Evolutionary conservation across 805 yeast genomes (phyloP).

Genomic region (Tetrapisispora arboricola): DNA sequence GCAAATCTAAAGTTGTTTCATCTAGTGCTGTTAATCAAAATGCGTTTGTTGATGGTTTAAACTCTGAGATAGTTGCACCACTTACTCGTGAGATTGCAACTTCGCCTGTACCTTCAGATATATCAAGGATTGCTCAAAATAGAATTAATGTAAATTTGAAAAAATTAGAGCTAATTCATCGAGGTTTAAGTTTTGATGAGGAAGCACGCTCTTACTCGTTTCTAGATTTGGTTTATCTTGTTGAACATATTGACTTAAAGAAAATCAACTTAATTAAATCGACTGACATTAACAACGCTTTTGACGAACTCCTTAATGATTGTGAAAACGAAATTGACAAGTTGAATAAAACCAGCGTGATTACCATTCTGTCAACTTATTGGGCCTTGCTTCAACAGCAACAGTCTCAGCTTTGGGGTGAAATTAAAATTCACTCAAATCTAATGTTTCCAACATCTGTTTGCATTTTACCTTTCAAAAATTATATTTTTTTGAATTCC

Average conservation of each 20-base stretch:
- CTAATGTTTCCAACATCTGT: conserved; percentile 34
- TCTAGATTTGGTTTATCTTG: conserved; percentile 30
- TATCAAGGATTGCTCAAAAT: conserved; percentile 35
- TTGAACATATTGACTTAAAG: conserved; percentile 26
- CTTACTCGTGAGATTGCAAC: conserved; percentile 27
- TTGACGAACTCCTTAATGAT: conserved; percentile 1
- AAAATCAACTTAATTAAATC: conserved; percentile 6
- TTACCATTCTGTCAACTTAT: conserved; percentile 35
- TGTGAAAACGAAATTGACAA: neutral
- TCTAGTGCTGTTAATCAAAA: neutral
- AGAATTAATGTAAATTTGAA: conserved; percentile 31
- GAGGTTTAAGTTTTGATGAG: conserved; percentile 31
- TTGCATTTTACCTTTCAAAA: conserved; percentile 34
- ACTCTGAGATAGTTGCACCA: too few species aligned
- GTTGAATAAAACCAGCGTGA: conserved; percentile 12
- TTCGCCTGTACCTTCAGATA: conserved; percentile 25
- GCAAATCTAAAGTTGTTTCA: conserved; percentile 1
- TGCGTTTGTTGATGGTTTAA: too few species aligned
- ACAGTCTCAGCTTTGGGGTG: conserved; percentile 37
- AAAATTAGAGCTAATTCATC: conserved; percentile 39
- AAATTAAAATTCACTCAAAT: conserved; percentile 24
- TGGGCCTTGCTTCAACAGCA: conserved; percentile 40
- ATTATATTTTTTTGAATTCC: conserved; percentile 27
- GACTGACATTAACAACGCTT: conserved; percentile 1
- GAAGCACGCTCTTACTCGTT: conserved; percentile 36